Evolutionary conservation across 192 early-diverging fungal genomes (phyloP).

Genomic region (Gamsiella multidivaricata): DNA sequence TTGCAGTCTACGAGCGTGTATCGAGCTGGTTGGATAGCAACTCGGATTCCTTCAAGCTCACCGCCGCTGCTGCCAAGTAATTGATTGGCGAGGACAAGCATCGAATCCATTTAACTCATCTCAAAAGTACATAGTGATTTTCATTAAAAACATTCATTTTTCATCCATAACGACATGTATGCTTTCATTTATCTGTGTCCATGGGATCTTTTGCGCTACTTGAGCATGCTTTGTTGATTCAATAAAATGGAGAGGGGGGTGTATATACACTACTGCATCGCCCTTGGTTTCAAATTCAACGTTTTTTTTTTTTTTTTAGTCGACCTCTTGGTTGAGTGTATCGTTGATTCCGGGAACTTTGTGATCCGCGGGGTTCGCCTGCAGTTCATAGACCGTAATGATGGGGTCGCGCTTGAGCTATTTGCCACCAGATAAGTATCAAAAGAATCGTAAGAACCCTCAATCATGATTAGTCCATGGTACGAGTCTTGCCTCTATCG

Average conservation of each 20-base stretch:
- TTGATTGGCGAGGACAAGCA: neutral
- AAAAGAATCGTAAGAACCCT: neutral
- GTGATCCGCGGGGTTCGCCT: slow-evolving; percentile 79
- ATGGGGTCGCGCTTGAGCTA: slow-evolving; percentile 73
- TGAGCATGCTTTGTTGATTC: too few relatives aligned
- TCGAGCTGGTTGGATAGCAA: slow-evolving; percentile 74
- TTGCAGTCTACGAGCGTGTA: slow-evolving; percentile 94
- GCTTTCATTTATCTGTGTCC: too few relatives aligned
- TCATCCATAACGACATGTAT: neutral
- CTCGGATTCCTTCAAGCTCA: slow-evolving; percentile 47
- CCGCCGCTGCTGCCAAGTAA: slow-evolving; percentile 15
- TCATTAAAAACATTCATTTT: too few relatives aligned
- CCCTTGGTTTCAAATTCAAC: too few relatives aligned
- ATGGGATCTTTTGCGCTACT: too few relatives aligned
- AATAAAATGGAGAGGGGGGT: too few relatives aligned
- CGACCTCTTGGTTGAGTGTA: slow-evolving; percentile 57
- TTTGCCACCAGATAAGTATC: neutral
- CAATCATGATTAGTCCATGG: neutral
- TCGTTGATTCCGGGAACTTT: slow-evolving; percentile 65
- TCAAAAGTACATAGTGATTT: neutral
- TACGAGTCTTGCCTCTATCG: neutral
- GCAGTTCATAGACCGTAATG: slow-evolving; percentile 78
- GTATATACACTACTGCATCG: too few relatives aligned
- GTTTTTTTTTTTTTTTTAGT: slow-evolving; percentile 35
- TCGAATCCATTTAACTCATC: neutral